phyloP scores from a whole-genome alignment of 163 green algal genomes.

The Scenedesmus sp. region DNA sequence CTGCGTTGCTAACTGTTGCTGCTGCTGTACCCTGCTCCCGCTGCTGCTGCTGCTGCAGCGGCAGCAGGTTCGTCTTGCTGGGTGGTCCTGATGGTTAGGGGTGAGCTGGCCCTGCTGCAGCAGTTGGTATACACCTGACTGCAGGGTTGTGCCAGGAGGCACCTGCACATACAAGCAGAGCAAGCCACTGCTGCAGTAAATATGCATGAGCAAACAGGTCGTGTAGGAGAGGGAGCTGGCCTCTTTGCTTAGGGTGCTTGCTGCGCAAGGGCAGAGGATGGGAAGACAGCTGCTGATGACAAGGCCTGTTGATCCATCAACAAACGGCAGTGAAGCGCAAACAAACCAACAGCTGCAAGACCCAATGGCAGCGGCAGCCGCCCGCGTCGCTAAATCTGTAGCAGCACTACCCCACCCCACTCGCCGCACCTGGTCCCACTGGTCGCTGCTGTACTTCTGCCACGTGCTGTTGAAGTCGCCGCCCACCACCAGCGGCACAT shows the following conservation, averaged over 20 bases:
- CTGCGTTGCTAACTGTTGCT: background rate
- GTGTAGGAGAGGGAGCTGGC: too few relatives aligned
- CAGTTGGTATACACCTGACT: slow-evolving; percentile 66
- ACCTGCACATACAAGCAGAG: slow-evolving; percentile 13
- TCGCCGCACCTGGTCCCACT: slow-evolving; percentile 59
- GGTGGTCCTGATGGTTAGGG: slow-evolving; percentile 61
- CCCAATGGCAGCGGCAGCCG: too few relatives aligned
- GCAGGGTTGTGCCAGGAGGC: slow-evolving; percentile 26
- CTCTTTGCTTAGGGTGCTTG: too few relatives aligned
- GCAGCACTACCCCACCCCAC: background rate
- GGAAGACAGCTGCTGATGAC: too few relatives aligned
- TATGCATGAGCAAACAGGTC: too few relatives aligned
- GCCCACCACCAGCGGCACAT: slow-evolving; percentile 55
- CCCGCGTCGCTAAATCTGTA: background rate
- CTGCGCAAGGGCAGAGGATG: too few relatives aligned
- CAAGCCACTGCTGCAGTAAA: too few relatives aligned
- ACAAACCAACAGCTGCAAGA: too few relatives aligned
- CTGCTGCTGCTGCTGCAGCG: slow-evolving; percentile 2
- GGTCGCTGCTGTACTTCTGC: slow-evolving; percentile 62
- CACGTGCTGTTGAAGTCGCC: slow-evolving; percentile 82
- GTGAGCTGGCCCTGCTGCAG: slow-evolving; percentile 54
- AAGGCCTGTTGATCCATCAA: too few relatives aligned
- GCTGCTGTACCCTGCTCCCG: background rate
- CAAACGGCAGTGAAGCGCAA: too few relatives aligned
- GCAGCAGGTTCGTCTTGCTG: slow-evolving; percentile 15